phyloP scores from a whole-genome alignment of 306 rosid genomes.

The Crotalaria pallida region DNA sequence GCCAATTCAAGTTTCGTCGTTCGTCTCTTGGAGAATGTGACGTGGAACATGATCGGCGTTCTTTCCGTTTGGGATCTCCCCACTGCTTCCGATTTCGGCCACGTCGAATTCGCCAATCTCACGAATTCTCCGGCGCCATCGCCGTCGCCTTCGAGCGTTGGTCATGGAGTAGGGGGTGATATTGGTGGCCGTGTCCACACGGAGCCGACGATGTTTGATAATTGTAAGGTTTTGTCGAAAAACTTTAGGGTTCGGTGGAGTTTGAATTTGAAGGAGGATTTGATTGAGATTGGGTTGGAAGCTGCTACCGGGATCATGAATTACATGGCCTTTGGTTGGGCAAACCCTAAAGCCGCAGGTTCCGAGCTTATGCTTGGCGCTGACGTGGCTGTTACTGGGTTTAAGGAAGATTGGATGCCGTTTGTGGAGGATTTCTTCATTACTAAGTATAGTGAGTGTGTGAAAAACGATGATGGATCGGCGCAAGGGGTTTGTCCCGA shows the following conservation, averaged over 20 bases:
- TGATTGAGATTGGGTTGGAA: constrained; percentile 70
- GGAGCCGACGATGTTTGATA: constrained; percentile 61
- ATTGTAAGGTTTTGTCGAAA: constrained; percentile 58
- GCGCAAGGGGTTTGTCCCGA: constrained; percentile 89
- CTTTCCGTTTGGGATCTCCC: constrained; percentile 79
- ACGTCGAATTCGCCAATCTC: constrained; percentile 13
- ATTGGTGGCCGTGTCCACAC: constrained; percentile 7
- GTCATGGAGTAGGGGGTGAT: neutral
- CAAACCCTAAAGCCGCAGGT: constrained; percentile 37
- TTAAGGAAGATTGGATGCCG: constrained; percentile 64
- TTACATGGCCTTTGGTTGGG: constrained; percentile 96
- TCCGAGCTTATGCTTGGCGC: constrained; percentile 68
- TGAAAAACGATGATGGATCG: constrained; percentile 34
- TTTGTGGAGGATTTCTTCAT: constrained; percentile 76
- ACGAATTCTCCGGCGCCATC: constrained; percentile 32
- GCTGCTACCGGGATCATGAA: constrained; percentile 58
- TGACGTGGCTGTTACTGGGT: constrained; percentile 71
- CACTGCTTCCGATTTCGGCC: constrained; percentile 75
- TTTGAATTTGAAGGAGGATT: constrained; percentile 41
- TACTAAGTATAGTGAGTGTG: constrained; percentile 62
- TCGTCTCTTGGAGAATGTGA: constrained; percentile 41
- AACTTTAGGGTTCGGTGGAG: constrained; percentile 73
- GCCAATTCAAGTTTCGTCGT: constrained; percentile 48
- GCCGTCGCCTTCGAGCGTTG: constrained; percentile 34
- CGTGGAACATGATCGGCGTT: constrained; percentile 72